Percentiles rank a stretch among this genome's conserved stretches.
These are phyloP conservation scores for Trichosporon sp. DNA, from an alignment of 1,284 basidiomycete genomes.

Conservation along the genomic window DNA sequence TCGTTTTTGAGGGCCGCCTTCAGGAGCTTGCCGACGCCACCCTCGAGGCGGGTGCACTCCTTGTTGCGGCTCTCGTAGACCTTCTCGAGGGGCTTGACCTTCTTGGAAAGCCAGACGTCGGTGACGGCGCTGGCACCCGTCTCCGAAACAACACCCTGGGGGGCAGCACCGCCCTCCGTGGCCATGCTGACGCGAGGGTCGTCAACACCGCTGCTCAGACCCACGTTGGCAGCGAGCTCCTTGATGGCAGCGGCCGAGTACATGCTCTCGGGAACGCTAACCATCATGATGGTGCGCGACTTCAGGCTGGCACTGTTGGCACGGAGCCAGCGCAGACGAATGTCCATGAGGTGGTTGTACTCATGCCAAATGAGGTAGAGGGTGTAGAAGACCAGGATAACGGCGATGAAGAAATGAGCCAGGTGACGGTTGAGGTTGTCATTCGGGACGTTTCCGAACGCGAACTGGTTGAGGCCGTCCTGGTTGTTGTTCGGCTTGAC, in stretches of 20 bases:
- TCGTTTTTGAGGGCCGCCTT: slow-evolving; percentile 66
- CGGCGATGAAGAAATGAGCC: slow-evolving; percentile 69
- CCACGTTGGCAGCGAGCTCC: slow-evolving; percentile 55
- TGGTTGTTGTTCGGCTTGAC: slow-evolving; percentile 49
- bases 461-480: slow-evolving; percentile 67
- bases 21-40: slow-evolving; percentile 71
- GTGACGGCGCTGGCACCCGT: slow-evolving; percentile 61
- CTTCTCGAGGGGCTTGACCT: slow-evolving; percentile 78
- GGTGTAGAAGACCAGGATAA: slow-evolving; percentile 75
- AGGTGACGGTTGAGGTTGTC: slow-evolving; percentile 60
- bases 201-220: slow-evolving; percentile 23
- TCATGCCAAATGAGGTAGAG: slow-evolving; percentile 75
- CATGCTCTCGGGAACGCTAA: slow-evolving; percentile 77
- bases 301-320: slow-evolving; percentile 70
- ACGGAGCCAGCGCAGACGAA: slow-evolving; percentile 80
- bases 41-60: slow-evolving; percentile 74
- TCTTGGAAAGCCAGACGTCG: slow-evolving; percentile 81
- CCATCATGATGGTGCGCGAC: slow-evolving; percentile 82
- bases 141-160: slow-evolving; percentile 17
- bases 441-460: slow-evolving; percentile 69
- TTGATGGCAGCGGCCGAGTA: slow-evolving; percentile 54
- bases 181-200: slow-evolving; percentile 22
- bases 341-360: slow-evolving; percentile 71
- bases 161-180: slow-evolving; percentile 18
- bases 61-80: slow-evolving; percentile 71